Conservation (phyloP, 2,329 filamentous ascomycete species). For the Aspergillus brasiliensis region DNA sequence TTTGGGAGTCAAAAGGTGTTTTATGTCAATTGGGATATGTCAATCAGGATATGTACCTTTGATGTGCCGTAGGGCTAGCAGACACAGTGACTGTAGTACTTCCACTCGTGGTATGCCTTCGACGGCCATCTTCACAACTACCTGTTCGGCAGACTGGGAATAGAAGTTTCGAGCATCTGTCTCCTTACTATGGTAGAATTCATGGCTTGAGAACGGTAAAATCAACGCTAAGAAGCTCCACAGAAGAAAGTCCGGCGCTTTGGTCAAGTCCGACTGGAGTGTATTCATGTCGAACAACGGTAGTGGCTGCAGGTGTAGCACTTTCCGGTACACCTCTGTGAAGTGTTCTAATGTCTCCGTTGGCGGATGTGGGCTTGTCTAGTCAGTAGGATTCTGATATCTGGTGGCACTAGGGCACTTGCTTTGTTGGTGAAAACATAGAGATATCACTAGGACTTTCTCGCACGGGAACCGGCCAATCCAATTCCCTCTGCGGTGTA, state of each 20-base stretch:
- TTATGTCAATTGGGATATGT: not conserved
- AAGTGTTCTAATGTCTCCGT: not conserved
- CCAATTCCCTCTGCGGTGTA: not conserved
- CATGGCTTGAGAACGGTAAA: conserved; percentile 2
- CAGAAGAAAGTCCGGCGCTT: not conserved
- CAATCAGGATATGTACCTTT: not conserved
- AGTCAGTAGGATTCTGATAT: not conserved
- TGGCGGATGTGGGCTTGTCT: not conserved
- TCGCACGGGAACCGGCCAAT: not conserved
- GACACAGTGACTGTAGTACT: conserved; percentile 7
- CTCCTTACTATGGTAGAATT: not conserved
- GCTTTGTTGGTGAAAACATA: not conserved
- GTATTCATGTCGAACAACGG: conserved; percentile 1
- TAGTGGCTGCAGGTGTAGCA: conserved; percentile 10
- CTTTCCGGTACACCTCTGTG: conserved; percentile 5
- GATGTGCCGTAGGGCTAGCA: conserved; percentile 7
- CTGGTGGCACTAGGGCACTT: not conserved
- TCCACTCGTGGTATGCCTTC: conserved; percentile 1
- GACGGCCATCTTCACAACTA: not conserved
- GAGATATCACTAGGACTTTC: not conserved
- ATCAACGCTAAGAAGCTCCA: conserved; percentile 6
- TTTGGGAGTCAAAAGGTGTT: not conserved
- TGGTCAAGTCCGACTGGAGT: not conserved
- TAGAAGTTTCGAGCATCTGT: conserved; percentile 6
- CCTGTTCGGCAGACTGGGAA: conserved; percentile 4